Evolutionary conservation across 139 green algal genomes (phyloP), one percentile per base, ranked within the genome.

Genomic region (Penium margaritaceum): DNA sequence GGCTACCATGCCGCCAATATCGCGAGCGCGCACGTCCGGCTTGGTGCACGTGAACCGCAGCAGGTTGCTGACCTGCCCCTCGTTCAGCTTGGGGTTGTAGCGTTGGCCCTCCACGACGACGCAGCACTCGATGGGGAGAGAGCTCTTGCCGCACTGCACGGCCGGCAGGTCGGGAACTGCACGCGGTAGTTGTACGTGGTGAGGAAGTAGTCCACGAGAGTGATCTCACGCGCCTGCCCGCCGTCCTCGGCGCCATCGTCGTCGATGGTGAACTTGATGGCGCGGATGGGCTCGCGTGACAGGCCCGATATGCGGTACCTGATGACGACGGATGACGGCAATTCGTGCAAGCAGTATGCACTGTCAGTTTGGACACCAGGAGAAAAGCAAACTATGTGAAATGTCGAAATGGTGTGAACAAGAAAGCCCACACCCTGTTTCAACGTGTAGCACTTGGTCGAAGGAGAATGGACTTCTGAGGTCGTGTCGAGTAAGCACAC

Each of bases 141-240:
- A 74, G 55, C 36, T 74, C 41, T 67, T 67, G 6, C 41, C 55
- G 4, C 41, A 7, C n/a, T 30, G 29, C 37, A 74, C 67, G 33
- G 24, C 29, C 12, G 67, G 67, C 67, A 74, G 54, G 44, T 66
- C 34, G 47, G 29, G 33, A 68, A 68, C 14, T 68, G 35, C 9
- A 74, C 34, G 37, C 30, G 21, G 67, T 74, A 74, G 27, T 68
- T 68, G 67, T 74, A 74, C 17, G 67, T 68, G 33, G n/a, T 32
- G 24, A 21, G 67, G 44, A 74, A 74, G 44, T 74, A 74, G 24
- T 69, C 67, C 47, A 67, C 36, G 1, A 74, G 29, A n/a, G 29
- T 54, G 1, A 21, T 71, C 47, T 71, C 63, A n/a, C n/a, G n/a
- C n/a, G n/a, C n/a, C n/a, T n/a, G n/a, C n/a, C n/a, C n/a, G n/a